A percentile compares a stretch with the other conserved stretches of the same genome.
These are phyloP conservation scores for Mycena alexandri DNA, from an alignment of 768 basidiomycete species.

Conservation along the genomic window DNA sequence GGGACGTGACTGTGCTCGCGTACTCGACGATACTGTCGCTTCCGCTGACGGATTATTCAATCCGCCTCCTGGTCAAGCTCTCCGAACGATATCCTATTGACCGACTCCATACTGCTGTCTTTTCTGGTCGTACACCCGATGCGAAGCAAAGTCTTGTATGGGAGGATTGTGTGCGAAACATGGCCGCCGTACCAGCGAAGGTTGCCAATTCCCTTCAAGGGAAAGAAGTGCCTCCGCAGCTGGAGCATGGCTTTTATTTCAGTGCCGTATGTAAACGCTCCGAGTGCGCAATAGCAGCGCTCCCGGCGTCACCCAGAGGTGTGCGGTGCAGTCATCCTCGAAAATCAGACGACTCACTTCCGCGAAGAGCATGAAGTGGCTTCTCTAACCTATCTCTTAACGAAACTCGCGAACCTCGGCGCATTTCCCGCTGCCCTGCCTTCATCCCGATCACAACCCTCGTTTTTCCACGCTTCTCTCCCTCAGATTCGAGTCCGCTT, in stretches of 20 bases:
- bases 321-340: constrained; percentile 38
- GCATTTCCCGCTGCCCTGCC: constrained; percentile 69
- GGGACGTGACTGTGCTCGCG: constrained; percentile 67
- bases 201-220: constrained; percentile 78
- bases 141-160: constrained; percentile 60
- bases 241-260: constrained; percentile 73
- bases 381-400: constrained; percentile 67
- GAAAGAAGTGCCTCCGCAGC: constrained; percentile 55
- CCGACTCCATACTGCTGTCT: constrained; percentile 69
- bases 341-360: constrained; percentile 29
- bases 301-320: constrained; percentile 60
- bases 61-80: constrained; percentile 68
- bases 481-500: constrained; percentile 62
- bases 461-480: constrained; percentile 72
- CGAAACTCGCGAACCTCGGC: constrained; percentile 77
- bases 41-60: constrained; percentile 61
- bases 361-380: constrained; percentile 50
- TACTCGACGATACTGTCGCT: constrained; percentile 74
- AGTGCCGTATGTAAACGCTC: constrained; percentile 63
- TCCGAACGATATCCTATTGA: constrained; percentile 76
- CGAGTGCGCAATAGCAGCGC: constrained; percentile 63
- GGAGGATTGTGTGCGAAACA: constrained; percentile 81
- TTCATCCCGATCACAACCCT: constrained; percentile 70
- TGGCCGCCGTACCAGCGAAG: constrained; percentile 79
- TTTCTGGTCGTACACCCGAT: constrained; percentile 42